These are phyloP conservation scores for Coccomyxa sp. DNA, from an alignment of 139 green algal species.

Conservation along the genomic window DNA sequence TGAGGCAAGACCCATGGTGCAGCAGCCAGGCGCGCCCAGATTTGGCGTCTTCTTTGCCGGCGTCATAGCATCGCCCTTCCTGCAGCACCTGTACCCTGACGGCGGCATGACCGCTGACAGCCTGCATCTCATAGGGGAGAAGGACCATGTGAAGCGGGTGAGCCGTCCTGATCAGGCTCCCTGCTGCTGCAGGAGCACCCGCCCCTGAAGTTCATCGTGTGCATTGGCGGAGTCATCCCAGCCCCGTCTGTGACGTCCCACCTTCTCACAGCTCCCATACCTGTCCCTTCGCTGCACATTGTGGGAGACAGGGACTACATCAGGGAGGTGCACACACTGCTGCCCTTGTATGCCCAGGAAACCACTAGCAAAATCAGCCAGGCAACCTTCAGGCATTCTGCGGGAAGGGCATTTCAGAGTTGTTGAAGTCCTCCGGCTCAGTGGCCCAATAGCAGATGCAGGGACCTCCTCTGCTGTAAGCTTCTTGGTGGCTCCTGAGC, in stretches of 20 bases:
- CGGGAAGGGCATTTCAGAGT: too few species aligned
- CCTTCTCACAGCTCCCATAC: background rate
- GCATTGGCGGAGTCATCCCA: background rate
- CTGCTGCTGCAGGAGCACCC: background rate
- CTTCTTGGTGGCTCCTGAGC: too few species aligned
- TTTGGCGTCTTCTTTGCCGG: background rate
- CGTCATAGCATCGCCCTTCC: background rate
- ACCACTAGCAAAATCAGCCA: too few species aligned
- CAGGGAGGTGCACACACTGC: too few species aligned
- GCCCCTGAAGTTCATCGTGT: background rate
- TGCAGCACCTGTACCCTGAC: background rate
- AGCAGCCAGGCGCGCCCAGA: background rate
- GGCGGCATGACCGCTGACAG: background rate
- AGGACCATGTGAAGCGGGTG: background rate
- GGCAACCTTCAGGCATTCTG: too few species aligned
- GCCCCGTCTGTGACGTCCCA: background rate
- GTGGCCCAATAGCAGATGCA: too few species aligned
- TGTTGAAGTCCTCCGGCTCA: too few species aligned
- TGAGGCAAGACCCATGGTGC: too few species aligned
- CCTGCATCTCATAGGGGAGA: background rate
- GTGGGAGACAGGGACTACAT: background rate
- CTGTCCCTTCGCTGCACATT: background rate
- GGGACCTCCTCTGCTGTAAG: too few species aligned
- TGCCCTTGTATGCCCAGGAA: too few species aligned
- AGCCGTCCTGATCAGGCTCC: background rate